These are phyloP conservation scores for Orbilia oligospora DNA, from an alignment of 2,329 filamentous ascomycete genomes.

Conservation along the genomic window DNA sequence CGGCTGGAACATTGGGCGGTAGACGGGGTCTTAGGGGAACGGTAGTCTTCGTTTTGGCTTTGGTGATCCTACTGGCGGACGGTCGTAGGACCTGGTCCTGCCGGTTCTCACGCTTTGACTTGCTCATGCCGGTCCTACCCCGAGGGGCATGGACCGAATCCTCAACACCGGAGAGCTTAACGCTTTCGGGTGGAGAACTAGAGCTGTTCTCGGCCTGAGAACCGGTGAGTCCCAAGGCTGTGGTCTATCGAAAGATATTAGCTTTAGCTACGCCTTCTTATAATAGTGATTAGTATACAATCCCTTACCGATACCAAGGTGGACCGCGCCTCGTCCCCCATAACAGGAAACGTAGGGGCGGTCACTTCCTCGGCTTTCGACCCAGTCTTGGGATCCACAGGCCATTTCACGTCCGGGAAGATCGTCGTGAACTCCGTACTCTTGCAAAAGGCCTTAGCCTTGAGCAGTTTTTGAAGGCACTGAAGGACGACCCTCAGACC, in stretches of 20 bases:
- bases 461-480: slow-evolving; percentile 22
- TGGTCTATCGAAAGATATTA: neutral
- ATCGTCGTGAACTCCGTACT: slow-evolving; percentile 24
- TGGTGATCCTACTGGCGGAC: slow-evolving; percentile 1
- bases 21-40: neutral
- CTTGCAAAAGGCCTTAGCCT: slow-evolving; percentile 39
- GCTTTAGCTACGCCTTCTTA: no score
- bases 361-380: neutral
- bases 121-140: neutral
- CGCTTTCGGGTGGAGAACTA: neutral
- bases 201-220: neutral
- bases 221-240: neutral
- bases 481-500: slow-evolving; percentile 10
- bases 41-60: neutral
- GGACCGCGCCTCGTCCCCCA: no score
- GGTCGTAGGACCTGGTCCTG: slow-evolving; percentile 4
- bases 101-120: neutral
- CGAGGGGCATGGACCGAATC: neutral
- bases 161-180: neutral
- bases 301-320: no score
- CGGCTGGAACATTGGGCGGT: neutral
- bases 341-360: neutral
- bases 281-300: no score
- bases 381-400: neutral
- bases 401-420: slow-evolving; percentile 24